Percentiles rank a stretch among this genome's conserved stretches.
phyloP scores from a whole-genome alignment of 2,329 filamentous ascomycete species.

The Phoma herbarum region DNA sequence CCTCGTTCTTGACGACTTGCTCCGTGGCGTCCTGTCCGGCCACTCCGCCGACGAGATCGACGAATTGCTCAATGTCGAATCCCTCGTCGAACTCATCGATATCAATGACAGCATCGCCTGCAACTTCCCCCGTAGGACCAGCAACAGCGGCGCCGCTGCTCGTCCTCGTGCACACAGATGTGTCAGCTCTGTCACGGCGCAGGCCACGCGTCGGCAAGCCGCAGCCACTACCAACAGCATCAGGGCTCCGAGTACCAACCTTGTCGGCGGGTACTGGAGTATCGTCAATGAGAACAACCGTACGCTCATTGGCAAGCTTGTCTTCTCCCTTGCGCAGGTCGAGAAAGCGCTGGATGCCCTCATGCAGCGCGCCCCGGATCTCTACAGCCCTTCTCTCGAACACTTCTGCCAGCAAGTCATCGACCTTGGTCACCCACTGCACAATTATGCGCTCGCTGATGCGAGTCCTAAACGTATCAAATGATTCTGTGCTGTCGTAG shows the following conservation, averaged over 20 bases:
- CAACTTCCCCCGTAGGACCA: not conserved
- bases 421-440: constrained; percentile 30
- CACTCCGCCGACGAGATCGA: not conserved
- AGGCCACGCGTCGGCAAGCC: not conserved
- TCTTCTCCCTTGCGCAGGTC: constrained; percentile 9
- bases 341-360: constrained; percentile 25
- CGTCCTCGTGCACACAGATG: not conserved
- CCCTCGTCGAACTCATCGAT: not conserved
- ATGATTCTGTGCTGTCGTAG: constrained; percentile 16
- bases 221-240: no score
- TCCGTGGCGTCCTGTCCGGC: not conserved
- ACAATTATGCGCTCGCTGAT: constrained; percentile 18
- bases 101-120: not conserved
- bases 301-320: not conserved
- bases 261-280: not conserved
- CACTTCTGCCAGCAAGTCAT: constrained; percentile 20
- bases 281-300: not conserved
- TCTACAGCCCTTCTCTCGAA: constrained; percentile 23
- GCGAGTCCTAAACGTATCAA: constrained; percentile 21
- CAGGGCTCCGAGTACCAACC: not conserved
- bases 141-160: not conserved
- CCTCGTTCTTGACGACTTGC: constrained; percentile 3
- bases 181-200: not conserved
- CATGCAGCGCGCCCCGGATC: constrained; percentile 22
- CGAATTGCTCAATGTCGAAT: not conserved